Base-by-base conservation (phyloP, 148 eudicot genomes). In the Arctostaphylos glauca region DNA sequence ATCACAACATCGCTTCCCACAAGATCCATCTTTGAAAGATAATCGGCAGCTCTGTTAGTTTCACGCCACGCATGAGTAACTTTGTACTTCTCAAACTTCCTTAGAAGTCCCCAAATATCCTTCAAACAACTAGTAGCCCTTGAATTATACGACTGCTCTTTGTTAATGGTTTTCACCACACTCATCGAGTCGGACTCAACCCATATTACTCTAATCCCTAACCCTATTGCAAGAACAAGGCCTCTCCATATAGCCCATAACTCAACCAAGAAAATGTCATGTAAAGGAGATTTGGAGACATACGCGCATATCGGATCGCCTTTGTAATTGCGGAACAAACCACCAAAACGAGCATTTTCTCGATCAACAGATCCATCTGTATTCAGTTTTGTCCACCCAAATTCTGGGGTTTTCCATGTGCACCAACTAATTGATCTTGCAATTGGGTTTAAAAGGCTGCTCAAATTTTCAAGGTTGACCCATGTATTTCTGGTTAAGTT, bases 201-300 rank as follows among this genome's bases (percentile, higher is more conserved):
- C 86, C 86, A 84, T 84, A 84, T 80, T 2, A 46, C 50, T 58
- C 76, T 80, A n/a, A 84, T 53, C 77, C 47, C 64, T 53, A 80
- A 52, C 21, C 80, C 55, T 38, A 14, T n/a, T 44, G 86, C 86
- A 74, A 80, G 80, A n/a, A 84, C 67, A 74, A 84, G 80, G 43
- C 86, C 83, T 74, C 83, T 84, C 86, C 86, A 84, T 60, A 84
- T 80, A 75, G 86, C 86, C 80, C 25, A 75, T 80, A 80, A 56
- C 25, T 84, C 86, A 59, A 73, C 86, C 80, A 84, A 73, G 83
- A 84, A 84, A 80, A 80, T 80, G 76, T 75, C 83, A 64, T 60
- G 56, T 44, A 47, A 5, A 64, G 82, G 64, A 74, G 48, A 59
- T 80, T 80, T 74, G 48, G 83, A 80, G 68, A 41, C 83, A 23